Evolutionary conservation across 768 basidiomycete species (phyloP), one percentile per base, ranked within the genome.

Genomic region (Amanita pallidorosea): DNA sequence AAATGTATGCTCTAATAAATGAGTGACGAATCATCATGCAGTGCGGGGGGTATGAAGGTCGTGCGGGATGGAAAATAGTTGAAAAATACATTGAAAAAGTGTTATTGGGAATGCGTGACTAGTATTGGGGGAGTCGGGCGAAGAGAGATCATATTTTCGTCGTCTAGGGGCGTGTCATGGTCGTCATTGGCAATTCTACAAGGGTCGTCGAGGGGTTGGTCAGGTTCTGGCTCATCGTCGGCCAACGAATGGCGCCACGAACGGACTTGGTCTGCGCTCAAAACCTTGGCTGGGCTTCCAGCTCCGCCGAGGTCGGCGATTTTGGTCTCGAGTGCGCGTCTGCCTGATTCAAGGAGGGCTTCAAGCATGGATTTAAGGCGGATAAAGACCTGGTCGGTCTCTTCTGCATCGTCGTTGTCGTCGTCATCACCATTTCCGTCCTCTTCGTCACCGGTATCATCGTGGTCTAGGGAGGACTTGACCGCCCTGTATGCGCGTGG

Each of bases 241-340:
- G 12, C 25, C 23, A 42, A n/a, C 11, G 42, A 42, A 40, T 51
- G 70, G 53, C 69, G 71, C 79, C 83, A 85, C 12, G 71, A 69
- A 41, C 77, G 75, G 45, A 86, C 73, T 60, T 90, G 88, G 54
- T 85, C 82, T 40, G 81, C 79, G 50, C 73, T 81, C 15, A 91
- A 69, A 7, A 90, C 88, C 61, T 85, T 86, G 17, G 81, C 69
- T 9, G 76, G 64, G 56, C 70, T 73, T 17, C 63, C 61, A 23
- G 67, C 65, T 43, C 70, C 71, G 8, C 58, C 56, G 47, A 80
- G 77, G 56, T 86, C 82, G 29, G 70, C 68, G 0, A 75, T 65
- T 22, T 70, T 77, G 33, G 65, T 68, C 57, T 81, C 79, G n/a
- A 90, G 72, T 2, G 88, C 88, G 18, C 63, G 65, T 56, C 70